Conservation (phyloP, 163 green algal genomes). For the Scenedesmus sp. region DNA sequence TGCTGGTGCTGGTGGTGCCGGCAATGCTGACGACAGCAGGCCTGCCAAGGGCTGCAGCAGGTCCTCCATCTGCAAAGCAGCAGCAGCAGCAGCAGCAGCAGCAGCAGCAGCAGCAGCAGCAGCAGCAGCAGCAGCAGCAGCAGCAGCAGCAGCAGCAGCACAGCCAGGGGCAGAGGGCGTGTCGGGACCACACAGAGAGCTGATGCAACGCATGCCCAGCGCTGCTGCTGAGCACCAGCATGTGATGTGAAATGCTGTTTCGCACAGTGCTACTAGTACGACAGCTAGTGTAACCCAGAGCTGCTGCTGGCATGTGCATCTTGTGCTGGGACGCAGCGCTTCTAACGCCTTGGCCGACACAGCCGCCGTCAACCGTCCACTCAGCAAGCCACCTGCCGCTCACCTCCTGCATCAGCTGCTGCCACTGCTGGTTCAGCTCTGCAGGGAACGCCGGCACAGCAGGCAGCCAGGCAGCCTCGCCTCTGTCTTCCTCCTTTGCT, state of each 20-base stretch:
- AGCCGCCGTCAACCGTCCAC: neutral
- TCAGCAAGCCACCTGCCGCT: neutral
- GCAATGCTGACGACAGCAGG: conserved; percentile 15
- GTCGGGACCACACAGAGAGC: no score
- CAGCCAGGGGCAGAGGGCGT: neutral
- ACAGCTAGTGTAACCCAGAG: neutral
- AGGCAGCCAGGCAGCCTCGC: conserved; percentile 10
- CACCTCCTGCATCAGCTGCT: conserved; percentile 37
- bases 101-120: no score
- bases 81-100: neutral
- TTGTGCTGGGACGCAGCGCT: no score
- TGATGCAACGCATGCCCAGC: no score
- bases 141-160: neutral
- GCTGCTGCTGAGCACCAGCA: no score
- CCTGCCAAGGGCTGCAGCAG: conserved; percentile 40
- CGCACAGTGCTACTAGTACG: neutral
- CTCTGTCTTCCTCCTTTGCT: neutral
- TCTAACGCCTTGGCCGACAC: no score
- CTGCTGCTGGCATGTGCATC: no score
- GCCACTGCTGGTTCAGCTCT: conserved; percentile 41
- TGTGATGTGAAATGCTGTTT: no score
- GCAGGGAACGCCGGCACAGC: conserved; percentile 1
- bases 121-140: no score
- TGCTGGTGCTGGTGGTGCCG: conserved; percentile 14
- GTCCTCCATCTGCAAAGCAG: conserved; percentile 25